Base-by-base conservation (phyloP, 768 basidiomycete genomes). In the Fistulinella prunicolor region DNA sequence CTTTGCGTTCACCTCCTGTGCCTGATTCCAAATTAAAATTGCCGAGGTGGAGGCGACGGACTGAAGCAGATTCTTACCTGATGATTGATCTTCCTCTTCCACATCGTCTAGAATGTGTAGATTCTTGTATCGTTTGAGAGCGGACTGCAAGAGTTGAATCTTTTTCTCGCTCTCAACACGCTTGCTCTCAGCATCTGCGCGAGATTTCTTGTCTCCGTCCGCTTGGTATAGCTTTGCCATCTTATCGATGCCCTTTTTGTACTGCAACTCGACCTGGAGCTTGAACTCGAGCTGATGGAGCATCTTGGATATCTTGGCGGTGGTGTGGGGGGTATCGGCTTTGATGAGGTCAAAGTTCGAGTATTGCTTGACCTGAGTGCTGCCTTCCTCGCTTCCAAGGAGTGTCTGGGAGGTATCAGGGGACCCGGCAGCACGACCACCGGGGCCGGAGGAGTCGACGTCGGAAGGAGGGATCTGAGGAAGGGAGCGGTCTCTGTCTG, bases 211-310 rank as follows among this genome's bases (percentile, higher is more conserved):
- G 75, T 99, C 96, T 45, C 94, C 95, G 61, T 99, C 96, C 6
- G 88, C 90, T 60, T 92, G 85, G 67, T 97, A 97, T 26, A 97
- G 78, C 69, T 89, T 94, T 30, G 86, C 89, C 96, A 99, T 99
- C 75, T 97, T 97, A 72, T 98, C 94, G 55, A 97, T 96, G 35
- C 96, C 96, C 66, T 86, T 81, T 76, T 94, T 95, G 76, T 97
- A 97, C 71, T 98, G 94, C 73, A 88, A 82, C 71, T 99, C 96
- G 55, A 99, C 92, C 68, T 95, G 91, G 46, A 97, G 83, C 73
- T 99, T 99, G 81, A 97, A 99, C 70, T 98, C 94, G 53, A 99
- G 85, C 69, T 97, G 94, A 70, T 97, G 94, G 42, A 98, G 82
- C 94, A 98, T 97, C 58, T 83, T 83, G 35, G 93, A 90, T 66